Evolutionary conservation across 345 rosid genomes (phyloP).

Genomic region (Ceriops tagal): DNA sequence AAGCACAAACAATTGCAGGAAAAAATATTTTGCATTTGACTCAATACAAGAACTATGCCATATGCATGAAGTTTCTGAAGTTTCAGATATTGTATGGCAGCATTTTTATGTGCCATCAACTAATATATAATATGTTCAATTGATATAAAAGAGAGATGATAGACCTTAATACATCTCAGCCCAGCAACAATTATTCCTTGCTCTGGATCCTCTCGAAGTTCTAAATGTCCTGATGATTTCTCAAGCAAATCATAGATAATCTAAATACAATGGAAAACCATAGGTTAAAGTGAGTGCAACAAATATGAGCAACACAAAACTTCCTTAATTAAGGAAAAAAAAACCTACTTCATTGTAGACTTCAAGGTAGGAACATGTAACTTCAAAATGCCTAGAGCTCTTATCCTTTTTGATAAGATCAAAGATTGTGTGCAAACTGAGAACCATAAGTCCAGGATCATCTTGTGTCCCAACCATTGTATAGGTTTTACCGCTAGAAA

Average conservation of each 20-base stretch:
- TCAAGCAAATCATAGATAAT: constrained; percentile 94
- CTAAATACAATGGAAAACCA: constrained; percentile 36
- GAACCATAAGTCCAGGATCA: constrained; percentile 99
- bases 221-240: constrained; percentile 85
- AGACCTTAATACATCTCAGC: constrained; percentile 80
- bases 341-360: constrained; percentile 83
- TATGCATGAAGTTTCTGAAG: too few species aligned
- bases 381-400: constrained; percentile 71
- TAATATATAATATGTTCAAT: neutral
- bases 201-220: constrained; percentile 96
- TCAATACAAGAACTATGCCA: too few species aligned
- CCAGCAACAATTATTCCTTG: constrained; percentile 88
- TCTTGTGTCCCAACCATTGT: constrained; percentile 85
- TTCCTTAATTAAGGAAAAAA: constrained; percentile 1
- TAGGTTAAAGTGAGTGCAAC: constrained; percentile 6
- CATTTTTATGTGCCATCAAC: too few species aligned
- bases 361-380: constrained; percentile 89
- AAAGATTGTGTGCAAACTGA: constrained; percentile 81
- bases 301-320: neutral
- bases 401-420: constrained; percentile 63
- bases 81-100: too few species aligned
- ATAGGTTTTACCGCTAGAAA: constrained; percentile 82
- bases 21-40: too few species aligned
- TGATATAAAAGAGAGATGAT: constrained; percentile 13
- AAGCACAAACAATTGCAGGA: too few species aligned